phyloP scores from a whole-genome alignment of 2,329 filamentous ascomycete species.

The Diaporthe australafricana region DNA sequence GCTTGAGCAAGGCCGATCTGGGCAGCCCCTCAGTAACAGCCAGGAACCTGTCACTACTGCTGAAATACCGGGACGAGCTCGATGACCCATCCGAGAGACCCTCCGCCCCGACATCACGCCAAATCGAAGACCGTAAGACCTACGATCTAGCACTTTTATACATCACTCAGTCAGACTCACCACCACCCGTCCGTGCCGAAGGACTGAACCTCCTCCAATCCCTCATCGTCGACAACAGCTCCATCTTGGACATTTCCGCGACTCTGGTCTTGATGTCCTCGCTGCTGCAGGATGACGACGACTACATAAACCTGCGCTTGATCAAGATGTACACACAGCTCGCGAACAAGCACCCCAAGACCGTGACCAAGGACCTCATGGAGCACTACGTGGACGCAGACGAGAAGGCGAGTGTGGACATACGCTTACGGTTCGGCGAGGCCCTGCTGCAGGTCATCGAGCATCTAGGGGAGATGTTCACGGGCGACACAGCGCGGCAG shows the following conservation, averaged over 20 bases:
- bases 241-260: constrained; percentile 74
- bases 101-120: constrained; percentile 56
- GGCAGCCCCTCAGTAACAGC: constrained; percentile 63
- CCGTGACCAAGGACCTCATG: constrained; percentile 71
- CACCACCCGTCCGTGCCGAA: constrained; percentile 74
- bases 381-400: constrained; percentile 75
- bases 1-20: constrained; percentile 52
- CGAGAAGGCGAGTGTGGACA: constrained; percentile 70
- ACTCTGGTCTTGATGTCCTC: constrained; percentile 72
- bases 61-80: constrained; percentile 67
- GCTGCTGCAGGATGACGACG: constrained; percentile 74
- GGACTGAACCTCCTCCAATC: constrained; percentile 70
- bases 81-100: constrained; percentile 55
- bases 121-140: constrained; percentile 70
- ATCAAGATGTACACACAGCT: constrained; percentile 74
- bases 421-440: constrained; percentile 76
- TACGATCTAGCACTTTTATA: constrained; percentile 74
- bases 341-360: constrained; percentile 70
- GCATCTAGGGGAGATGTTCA: constrained; percentile 66
- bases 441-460: constrained; percentile 74
- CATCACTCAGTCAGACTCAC: constrained; percentile 70
- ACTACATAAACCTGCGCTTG: constrained; percentile 77
- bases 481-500: constrained; percentile 62
- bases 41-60: constrained; percentile 65
- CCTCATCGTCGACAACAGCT: constrained; percentile 66